Conservation (phyloP, 139 green algal species). For the Pleodorina starrii region DNA sequence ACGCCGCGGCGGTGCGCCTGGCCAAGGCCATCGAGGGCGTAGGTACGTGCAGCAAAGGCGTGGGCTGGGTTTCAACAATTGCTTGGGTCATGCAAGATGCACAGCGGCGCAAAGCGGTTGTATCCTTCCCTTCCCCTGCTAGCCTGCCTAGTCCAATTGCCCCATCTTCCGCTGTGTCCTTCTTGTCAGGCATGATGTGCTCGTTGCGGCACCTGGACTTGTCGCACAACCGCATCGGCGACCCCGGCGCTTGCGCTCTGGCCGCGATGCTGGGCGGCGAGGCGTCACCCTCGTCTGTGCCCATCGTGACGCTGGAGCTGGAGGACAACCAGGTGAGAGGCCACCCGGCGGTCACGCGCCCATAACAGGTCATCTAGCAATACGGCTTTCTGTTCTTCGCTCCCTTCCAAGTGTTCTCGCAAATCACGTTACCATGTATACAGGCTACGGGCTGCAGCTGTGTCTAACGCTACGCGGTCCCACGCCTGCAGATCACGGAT, state of each 20-base stretch:
- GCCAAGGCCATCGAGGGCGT: conserved; percentile 62
- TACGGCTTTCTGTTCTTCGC: too few species aligned
- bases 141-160: too few species aligned
- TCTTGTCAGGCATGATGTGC: conserved; percentile 66
- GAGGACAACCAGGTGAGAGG: conserved; percentile 69
- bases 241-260: conserved; percentile 62
- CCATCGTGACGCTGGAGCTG: conserved; percentile 66
- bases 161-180: too few species aligned
- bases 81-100: too few species aligned
- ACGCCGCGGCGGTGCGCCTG: conserved; percentile 46
- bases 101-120: too few species aligned
- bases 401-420: too few species aligned
- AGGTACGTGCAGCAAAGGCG: conserved; percentile 59
- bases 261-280: conserved; percentile 61
- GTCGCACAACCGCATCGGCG: conserved; percentile 65
- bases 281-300: conserved; percentile 33
- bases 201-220: conserved; percentile 69
- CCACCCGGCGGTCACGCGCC: background rate
- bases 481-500: conserved; percentile 64
- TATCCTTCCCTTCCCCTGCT: too few species aligned
- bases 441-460: background rate
- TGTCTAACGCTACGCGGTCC: too few species aligned
- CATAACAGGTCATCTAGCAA: too few species aligned
- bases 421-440: too few species aligned
- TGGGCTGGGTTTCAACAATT: too few species aligned